Percentiles rank a stretch among this genome's conserved stretches.
phyloP scores from a whole-genome alignment of 441 rosid genomes.

The Arabidopsis lyrata region DNA sequence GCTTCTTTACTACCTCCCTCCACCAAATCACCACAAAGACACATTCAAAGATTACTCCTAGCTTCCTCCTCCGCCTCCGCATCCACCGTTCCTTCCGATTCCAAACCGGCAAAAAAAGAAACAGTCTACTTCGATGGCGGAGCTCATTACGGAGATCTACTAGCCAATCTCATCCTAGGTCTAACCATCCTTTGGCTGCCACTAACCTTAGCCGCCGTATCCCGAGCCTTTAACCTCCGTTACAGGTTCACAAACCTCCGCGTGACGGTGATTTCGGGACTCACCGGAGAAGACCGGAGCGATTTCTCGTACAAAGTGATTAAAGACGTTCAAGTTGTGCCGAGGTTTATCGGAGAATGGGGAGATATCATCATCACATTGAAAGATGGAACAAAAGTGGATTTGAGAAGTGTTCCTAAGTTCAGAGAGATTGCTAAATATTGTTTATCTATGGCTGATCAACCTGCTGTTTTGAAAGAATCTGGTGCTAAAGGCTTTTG shows the following conservation, averaged over 20 bases:
- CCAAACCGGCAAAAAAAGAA: conserved; percentile 58
- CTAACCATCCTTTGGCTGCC: conserved; percentile 92
- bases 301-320: conserved; percentile 91
- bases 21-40: conserved; percentile 38
- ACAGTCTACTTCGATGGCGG: conserved; percentile 87
- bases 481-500: conserved; percentile 66
- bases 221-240: conserved; percentile 76
- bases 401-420: conserved; percentile 85
- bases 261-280: conserved; percentile 91
- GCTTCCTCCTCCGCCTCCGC: conserved; percentile 62
- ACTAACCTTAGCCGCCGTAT: conserved; percentile 81
- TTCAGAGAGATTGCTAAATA: conserved; percentile 86
- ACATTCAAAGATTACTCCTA: conserved; percentile 56
- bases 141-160: conserved; percentile 91
- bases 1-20: conserved; percentile 35
- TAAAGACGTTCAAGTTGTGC: conserved; percentile 88
- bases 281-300: conserved; percentile 83
- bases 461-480: conserved; percentile 61
- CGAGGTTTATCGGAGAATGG: conserved; percentile 93
- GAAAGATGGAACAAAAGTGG: conserved; percentile 82
- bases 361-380: conserved; percentile 81
- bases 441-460: conserved; percentile 75
- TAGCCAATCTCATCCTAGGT: conserved; percentile 82
- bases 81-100: conserved; percentile 39
- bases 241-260: conserved; percentile 92